Conservation (phyloP, 2,329 filamentous ascomycete genomes). For the Neonectria punicea region DNA sequence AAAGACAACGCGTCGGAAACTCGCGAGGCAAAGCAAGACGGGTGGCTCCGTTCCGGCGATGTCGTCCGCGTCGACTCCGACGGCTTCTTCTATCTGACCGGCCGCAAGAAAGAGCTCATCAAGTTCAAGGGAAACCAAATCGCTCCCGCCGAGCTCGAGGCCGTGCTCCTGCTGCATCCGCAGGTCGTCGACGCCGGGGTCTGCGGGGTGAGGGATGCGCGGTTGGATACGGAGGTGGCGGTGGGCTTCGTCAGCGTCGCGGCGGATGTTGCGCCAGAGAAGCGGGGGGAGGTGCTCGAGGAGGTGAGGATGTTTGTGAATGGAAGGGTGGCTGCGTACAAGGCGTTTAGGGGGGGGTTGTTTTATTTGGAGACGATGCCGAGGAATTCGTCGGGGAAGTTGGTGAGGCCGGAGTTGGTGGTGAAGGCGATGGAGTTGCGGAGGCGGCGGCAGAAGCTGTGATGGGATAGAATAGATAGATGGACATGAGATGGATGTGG, state of each 20-base stretch:
- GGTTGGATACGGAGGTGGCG: conserved; percentile 42
- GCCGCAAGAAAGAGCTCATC: conserved; percentile 45
- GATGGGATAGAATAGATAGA: not conserved
- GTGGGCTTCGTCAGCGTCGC: conserved; percentile 44
- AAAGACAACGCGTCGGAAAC: conserved; percentile 43
- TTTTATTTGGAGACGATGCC: conserved; percentile 42
- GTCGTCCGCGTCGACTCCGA: conserved; percentile 42
- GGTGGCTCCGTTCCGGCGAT: conserved; percentile 47
- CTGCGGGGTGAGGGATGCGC: conserved; percentile 42
- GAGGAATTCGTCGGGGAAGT: conserved; percentile 44
- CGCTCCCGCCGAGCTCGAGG: conserved; percentile 47
- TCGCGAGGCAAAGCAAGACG: conserved; percentile 37
- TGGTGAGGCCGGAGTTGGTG: conserved; percentile 39
- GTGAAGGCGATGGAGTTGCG: conserved; percentile 27
- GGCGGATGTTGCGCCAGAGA: not conserved
- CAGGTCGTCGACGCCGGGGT: conserved; percentile 45
- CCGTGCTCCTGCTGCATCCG: conserved; percentile 41
- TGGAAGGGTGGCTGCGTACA: conserved; percentile 43
- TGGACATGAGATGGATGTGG: too few species aligned
- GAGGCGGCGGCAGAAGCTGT: conserved; percentile 24
- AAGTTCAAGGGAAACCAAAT: conserved; percentile 37
- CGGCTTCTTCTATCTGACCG: conserved; percentile 46
- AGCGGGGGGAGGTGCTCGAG: conserved; percentile 13
- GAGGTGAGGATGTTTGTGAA: conserved; percentile 42
- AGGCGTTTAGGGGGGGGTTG: conserved; percentile 44